Base-by-base conservation (phyloP, 305 asterid genomes). In the Fraxinus nigra region DNA sequence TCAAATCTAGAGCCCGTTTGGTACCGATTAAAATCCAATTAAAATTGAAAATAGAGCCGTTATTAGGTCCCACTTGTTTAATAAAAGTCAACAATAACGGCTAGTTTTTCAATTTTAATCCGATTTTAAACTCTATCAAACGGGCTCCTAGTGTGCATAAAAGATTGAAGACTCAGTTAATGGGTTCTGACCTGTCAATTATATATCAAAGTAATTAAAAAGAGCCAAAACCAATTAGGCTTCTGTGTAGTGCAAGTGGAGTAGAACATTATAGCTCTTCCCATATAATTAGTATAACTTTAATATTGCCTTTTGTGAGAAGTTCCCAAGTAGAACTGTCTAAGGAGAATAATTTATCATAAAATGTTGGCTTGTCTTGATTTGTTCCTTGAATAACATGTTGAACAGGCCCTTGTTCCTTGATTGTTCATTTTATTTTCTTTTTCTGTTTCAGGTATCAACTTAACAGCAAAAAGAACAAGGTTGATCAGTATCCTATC, bases 401-500 rank as follows among this genome's bases (percentile, higher is more conserved):
- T 32, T 16, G 75, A 16, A 80, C 80, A 61, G 76, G 67, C 26
- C 70, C 43, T 69, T 81, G 65, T 82, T 40, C 80, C 79, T 56
- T 8, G n/a, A 8, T 76, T 78, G 75, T 83, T 81, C 78, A 82
- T 85, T 7, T 67, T 67, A 43, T 28, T 65, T 28, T 79, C 33
- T 38, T 43, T 77, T 84, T 76, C 82, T 84, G 82, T 92, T 89
- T 73, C 93, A 97, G 99, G 90, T 90, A 63, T 85, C 92, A 92
- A 84, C 94, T 90, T 79, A 90, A 91, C 79, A 59, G 84, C 91
- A 93, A 92, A 87, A 94, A 89, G 90, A 88, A 84, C 78, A 97
- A 97, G 95, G 91, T 88, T 32, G 97, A 90, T 81, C 93, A 92
- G 84, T 46, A 73, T 75, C 86, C 94, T 63, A 78, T 82, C 84